A percentile compares a stretch with the other conserved stretches of the same genome.
Evolutionary conservation across 2,329 filamentous ascomycete genomes (phyloP).

Genomic region (Neurospora sp.): DNA sequence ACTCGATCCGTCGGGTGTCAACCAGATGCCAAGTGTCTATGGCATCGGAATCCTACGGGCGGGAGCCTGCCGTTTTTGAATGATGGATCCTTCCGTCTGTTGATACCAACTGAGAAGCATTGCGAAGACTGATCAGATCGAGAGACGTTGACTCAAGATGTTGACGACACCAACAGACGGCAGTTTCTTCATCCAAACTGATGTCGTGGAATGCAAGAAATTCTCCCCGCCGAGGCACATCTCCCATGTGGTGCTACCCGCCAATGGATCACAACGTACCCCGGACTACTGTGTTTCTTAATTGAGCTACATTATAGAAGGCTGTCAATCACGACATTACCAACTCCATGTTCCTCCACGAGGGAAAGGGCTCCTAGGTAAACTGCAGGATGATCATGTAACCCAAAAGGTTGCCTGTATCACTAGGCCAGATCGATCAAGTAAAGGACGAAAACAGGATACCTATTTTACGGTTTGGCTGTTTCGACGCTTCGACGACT

Average conservation of each 20-base stretch:
- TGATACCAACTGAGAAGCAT: background rate
- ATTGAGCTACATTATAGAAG: background rate
- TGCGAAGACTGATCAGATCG: background rate
- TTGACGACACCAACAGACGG: background rate
- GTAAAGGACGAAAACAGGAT: background rate
- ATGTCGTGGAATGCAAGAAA: background rate
- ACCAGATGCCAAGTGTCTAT: background rate
- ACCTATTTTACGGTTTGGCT: background rate
- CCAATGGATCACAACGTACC: background rate
- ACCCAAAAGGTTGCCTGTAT: background rate
- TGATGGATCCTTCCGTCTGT: background rate
- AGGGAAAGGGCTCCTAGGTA: background rate
- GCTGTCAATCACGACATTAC: background rate
- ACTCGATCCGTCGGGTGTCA: background rate
- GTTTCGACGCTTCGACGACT: background rate
- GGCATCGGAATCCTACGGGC: background rate
- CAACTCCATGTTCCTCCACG: background rate
- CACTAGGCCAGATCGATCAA: background rate
- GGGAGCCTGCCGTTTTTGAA: background rate
- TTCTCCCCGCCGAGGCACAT: background rate
- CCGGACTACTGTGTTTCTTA: background rate
- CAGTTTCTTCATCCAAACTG: background rate
- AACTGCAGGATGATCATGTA: background rate
- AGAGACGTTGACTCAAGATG: background rate
- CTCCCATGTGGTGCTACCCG: background rate